phyloP scores from a whole-genome alignment of 1,284 basidiomycete species.

The Apiotrichum domesticum region DNA sequence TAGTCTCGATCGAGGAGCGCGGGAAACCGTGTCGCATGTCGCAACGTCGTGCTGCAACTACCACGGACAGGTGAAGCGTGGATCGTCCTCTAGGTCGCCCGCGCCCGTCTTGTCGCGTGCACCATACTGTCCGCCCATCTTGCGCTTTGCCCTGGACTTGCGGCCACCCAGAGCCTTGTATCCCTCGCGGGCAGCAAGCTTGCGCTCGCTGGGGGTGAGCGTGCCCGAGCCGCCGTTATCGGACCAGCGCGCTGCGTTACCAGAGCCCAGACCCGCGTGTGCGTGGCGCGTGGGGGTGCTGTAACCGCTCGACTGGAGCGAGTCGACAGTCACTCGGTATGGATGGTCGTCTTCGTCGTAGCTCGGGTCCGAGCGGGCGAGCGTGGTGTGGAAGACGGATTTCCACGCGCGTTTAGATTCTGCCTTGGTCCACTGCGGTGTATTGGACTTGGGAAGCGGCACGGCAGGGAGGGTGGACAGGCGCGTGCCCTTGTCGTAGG shows the following conservation, averaged over 20 bases:
- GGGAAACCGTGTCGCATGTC: too few species aligned
- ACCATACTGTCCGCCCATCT: constrained; percentile 43
- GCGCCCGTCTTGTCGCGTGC: constrained; percentile 37
- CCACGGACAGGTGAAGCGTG: constrained; percentile 42
- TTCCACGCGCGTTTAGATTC: constrained; percentile 45
- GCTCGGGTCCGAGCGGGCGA: constrained; percentile 33
- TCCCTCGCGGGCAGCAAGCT: constrained; percentile 74
- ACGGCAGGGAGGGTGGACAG: constrained; percentile 49
- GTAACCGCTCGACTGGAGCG: constrained; percentile 56
- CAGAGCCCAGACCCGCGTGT: constrained; percentile 37
- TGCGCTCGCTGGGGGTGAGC: constrained; percentile 55
- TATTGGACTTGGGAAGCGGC: constrained; percentile 48
- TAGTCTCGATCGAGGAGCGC: too few species aligned
- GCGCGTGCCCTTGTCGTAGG: constrained; percentile 47
- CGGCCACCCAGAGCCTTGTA: constrained; percentile 83
- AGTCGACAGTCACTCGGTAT: constrained; percentile 37
- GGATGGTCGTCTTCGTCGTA: constrained; percentile 31
- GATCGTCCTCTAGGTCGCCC: constrained; percentile 28
- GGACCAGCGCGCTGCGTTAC: constrained; percentile 32
- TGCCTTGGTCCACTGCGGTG: constrained; percentile 47
- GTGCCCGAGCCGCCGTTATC: constrained; percentile 42
- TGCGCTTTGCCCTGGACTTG: constrained; percentile 61
- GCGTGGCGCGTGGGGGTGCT: constrained; percentile 58
- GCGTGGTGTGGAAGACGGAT: constrained; percentile 32
- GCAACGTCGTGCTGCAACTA: constrained; percentile 8